Conservation (phyloP, 2,329 filamentous ascomycete species). For the Hypoxylon sp. region DNA sequence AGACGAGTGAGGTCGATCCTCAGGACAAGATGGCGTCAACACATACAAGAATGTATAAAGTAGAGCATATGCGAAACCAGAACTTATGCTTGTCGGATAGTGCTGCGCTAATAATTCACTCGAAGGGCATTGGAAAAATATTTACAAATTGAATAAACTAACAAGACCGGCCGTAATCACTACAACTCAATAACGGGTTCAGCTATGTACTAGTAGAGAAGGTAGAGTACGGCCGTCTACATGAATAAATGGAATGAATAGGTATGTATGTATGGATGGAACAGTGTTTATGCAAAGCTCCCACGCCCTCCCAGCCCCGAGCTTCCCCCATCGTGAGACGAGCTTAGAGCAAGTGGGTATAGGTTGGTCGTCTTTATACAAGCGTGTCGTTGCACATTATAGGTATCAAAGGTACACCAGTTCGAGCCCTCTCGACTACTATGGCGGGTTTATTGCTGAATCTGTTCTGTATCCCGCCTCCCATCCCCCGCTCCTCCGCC, state of each 20-base stretch:
- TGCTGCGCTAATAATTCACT: neutral
- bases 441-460: conserved; percentile 14
- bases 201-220: conserved; percentile 41
- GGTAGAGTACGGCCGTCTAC: conserved; percentile 31
- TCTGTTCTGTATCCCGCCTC: conserved; percentile 13
- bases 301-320: neutral
- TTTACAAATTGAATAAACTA: neutral
- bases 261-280: too few relatives aligned
- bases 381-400: conserved; percentile 42
- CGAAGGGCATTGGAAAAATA: neutral
- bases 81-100: neutral
- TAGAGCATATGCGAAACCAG: neutral
- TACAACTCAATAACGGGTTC: conserved; percentile 40
- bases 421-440: conserved; percentile 29
- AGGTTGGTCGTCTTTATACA: conserved; percentile 38
- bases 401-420: conserved; percentile 28
- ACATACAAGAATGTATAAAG: neutral
- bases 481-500: conserved; percentile 12
- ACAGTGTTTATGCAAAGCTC: conserved; percentile 32
- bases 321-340: neutral
- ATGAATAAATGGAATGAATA: conserved; percentile 30
- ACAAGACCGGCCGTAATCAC: conserved; percentile 24
- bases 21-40: too few relatives aligned
- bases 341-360: conserved; percentile 17
- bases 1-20: too few relatives aligned